These are phyloP conservation scores for Paramecium biaurelia DNA, from an alignment of 73 alveolate species.

Conservation along the genomic window DNA sequence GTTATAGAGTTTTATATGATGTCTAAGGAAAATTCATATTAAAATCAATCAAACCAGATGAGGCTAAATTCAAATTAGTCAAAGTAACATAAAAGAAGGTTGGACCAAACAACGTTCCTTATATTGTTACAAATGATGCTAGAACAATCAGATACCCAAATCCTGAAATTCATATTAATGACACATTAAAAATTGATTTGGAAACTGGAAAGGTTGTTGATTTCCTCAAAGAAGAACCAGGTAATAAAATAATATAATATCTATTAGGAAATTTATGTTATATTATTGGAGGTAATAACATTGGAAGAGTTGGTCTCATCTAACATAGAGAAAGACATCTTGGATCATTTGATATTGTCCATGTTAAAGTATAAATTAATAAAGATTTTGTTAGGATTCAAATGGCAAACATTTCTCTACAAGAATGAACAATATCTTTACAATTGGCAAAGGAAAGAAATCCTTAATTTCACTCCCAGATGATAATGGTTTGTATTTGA, in stretches of 20 bases:
- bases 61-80: constrained; percentile 91
- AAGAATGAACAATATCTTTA: constrained; percentile 91
- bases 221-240: constrained; percentile 84
- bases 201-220: constrained; percentile 80
- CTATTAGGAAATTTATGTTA: constrained; percentile 82
- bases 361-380: constrained; percentile 55
- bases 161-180: constrained; percentile 94
- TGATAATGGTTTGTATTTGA: constrained; percentile 75
- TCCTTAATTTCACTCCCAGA: constrained; percentile 89
- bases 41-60: constrained; percentile 54
- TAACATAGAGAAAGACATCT: constrained; percentile 94
- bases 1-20: constrained; percentile 96
- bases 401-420: constrained; percentile 94
- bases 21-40: constrained; percentile 95
- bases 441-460: constrained; percentile 94
- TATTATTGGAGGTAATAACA: constrained; percentile 86
- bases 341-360: constrained; percentile 94
- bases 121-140: constrained; percentile 96
- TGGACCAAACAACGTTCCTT: constrained; percentile 98
- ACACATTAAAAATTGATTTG: constrained; percentile 83
- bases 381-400: constrained; percentile 71
- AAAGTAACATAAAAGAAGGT: constrained; percentile 89
- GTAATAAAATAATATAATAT: background rate
- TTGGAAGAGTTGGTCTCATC: constrained; percentile 96
- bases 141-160: constrained; percentile 98